A percentile compares a stretch with the other conserved stretches of the same genome.
Conservation (phyloP, 1,284 basidiomycete species). For the Microbotryomycetes sp. region DNA sequence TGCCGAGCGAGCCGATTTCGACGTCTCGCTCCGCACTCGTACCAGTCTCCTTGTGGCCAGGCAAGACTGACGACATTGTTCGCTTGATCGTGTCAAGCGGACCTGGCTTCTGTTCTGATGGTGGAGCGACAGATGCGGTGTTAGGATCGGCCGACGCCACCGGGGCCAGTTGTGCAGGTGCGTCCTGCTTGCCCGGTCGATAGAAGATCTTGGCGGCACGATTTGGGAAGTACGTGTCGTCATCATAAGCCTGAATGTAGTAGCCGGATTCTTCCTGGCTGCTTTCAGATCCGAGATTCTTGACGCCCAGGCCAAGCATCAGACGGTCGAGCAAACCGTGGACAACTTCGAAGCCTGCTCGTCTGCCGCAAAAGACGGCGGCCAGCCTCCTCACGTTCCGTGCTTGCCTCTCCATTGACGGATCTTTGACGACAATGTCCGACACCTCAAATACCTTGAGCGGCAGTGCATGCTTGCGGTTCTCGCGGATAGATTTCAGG, state of each 20-base stretch:
- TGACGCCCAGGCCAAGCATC: slow-evolving; percentile 90
- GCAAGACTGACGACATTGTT: slow-evolving; percentile 38
- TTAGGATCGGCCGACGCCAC: slow-evolving; percentile 21
- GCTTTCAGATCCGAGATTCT: slow-evolving; percentile 52
- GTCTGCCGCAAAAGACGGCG: slow-evolving; percentile 83
- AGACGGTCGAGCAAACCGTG: slow-evolving; percentile 89
- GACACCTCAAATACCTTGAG: slow-evolving; percentile 90
- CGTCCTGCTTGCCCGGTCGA: slow-evolving; percentile 48
- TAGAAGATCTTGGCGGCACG: slow-evolving; percentile 86
- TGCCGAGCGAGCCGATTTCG: slow-evolving; percentile 73
- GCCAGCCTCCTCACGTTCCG: slow-evolving; percentile 80
- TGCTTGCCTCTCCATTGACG: slow-evolving; percentile 66
- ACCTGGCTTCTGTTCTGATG: slow-evolving; percentile 22
- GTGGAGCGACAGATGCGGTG: slow-evolving; percentile 29
- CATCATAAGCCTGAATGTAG: slow-evolving; percentile 77
- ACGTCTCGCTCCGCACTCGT: slow-evolving; percentile 49
- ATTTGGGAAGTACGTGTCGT: slow-evolving; percentile 88
- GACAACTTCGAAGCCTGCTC: slow-evolving; percentile 93
- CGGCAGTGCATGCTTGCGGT: slow-evolving; percentile 85
- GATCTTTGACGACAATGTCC: slow-evolving; percentile 87
- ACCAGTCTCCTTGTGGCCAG: slow-evolving; percentile 35
- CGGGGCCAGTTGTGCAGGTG: slow-evolving; percentile 27
- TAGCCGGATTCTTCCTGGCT: slow-evolving; percentile 63
- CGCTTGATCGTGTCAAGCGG: slow-evolving; percentile 44
- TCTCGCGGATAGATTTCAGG: slow-evolving; percentile 94